Conservation (phyloP, 148 eudicot species). For the Diospyros lotus region DNA sequence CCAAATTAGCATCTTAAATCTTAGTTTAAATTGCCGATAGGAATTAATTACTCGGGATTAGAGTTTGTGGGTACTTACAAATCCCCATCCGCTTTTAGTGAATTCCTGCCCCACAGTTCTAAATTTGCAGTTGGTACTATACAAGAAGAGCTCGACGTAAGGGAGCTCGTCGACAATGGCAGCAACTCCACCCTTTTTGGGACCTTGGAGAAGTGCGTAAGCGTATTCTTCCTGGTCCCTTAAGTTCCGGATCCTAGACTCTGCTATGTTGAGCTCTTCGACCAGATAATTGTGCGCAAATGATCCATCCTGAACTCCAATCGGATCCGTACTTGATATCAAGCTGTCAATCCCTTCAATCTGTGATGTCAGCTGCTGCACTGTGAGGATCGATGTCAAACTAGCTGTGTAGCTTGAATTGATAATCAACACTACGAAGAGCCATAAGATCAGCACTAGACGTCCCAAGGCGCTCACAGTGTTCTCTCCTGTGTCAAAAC, state of each 20-base stretch:
- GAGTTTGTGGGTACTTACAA: constrained; percentile 52
- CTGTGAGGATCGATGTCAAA: constrained; percentile 85
- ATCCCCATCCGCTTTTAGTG: constrained; percentile 89
- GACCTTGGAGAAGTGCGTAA: constrained; percentile 52
- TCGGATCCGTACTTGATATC: constrained; percentile 53
- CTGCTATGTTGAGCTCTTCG: constrained; percentile 50
- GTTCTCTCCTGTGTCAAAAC: constrained; percentile 55
- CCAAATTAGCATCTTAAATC: not conserved
- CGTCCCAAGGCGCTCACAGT: constrained; percentile 74
- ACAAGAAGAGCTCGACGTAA: constrained; percentile 58
- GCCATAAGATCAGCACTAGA: constrained; percentile 71
- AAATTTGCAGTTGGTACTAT: constrained; percentile 43
- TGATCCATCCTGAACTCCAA: constrained; percentile 84
- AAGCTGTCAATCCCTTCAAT: constrained; percentile 75
- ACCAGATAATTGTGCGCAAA: constrained; percentile 65
- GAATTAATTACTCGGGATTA: not conserved
- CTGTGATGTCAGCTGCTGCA: constrained; percentile 61
- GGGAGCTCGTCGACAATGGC: constrained; percentile 92
- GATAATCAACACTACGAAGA: constrained; percentile 73
- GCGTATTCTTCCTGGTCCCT: constrained; percentile 41
- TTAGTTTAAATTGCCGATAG: not conserved
- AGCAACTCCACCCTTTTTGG: constrained; percentile 73
- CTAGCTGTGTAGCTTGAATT: constrained; percentile 94
- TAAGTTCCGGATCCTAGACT: constrained; percentile 47
- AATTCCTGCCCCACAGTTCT: constrained; percentile 75